Conservation (phyloP, 495 filamentous ascomycete species). For the Penicillium riverlandense region DNA sequence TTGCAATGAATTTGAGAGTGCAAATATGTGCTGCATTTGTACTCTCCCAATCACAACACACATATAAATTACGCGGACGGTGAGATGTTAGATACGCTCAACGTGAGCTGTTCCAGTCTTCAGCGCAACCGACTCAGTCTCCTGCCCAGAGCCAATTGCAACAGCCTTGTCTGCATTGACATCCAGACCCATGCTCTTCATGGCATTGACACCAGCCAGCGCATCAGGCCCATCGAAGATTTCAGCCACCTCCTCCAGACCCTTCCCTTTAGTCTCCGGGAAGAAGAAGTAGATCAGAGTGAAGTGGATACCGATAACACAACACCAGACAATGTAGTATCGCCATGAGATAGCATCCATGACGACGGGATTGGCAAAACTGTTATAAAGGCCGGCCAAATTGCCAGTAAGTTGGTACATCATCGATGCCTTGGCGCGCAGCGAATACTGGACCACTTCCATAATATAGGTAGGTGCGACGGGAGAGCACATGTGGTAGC, state of each 20-base stretch:
- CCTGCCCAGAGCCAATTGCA: neutral
- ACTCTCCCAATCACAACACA: no score
- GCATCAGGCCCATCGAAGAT: constrained; percentile 55
- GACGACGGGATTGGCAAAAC: constrained; percentile 55
- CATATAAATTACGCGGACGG: no score
- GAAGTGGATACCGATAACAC: constrained; percentile 52
- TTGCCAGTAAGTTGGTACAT: constrained; percentile 56
- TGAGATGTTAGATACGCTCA: constrained; percentile 1
- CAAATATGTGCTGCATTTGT: no score
- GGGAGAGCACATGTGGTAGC: constrained; percentile 43
- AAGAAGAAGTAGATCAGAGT: constrained; percentile 58
- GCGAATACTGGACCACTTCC: constrained; percentile 60
- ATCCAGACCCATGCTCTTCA: constrained; percentile 11
- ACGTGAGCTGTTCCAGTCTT: neutral
- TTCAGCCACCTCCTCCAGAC: constrained; percentile 59
- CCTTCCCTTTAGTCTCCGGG: constrained; percentile 56
- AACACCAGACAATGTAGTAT: constrained; percentile 56
- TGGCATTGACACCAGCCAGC: constrained; percentile 15
- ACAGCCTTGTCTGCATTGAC: constrained; percentile 6
- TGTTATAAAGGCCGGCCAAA: constrained; percentile 39
- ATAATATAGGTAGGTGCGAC: constrained; percentile 56
- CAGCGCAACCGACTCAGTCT: neutral
- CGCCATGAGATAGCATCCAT: constrained; percentile 51
- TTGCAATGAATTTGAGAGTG: no score
- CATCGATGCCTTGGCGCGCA: constrained; percentile 65